Percentiles rank a stretch among this genome's conserved stretches.
Evolutionary conservation across 202 grass and related monocot genomes (phyloP).

Genomic region (Alloteropsis angusta): DNA sequence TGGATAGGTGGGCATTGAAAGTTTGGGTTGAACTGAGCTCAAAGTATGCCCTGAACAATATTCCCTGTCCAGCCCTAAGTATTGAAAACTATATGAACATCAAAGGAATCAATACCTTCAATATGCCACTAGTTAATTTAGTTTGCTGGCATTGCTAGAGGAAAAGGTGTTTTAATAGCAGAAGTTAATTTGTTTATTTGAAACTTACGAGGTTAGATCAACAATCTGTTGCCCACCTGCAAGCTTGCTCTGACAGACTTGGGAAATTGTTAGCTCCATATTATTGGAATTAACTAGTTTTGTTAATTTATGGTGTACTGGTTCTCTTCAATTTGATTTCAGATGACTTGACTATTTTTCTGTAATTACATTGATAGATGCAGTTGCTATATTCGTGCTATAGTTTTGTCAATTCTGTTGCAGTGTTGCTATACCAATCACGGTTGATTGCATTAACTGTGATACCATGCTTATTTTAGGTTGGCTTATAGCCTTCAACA

Average conservation of each 20-base stretch:
- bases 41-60: neutral
- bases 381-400: neutral
- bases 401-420: neutral
- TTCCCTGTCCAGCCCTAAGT: neutral
- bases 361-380: neutral
- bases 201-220: neutral
- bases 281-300: neutral
- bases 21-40: neutral
- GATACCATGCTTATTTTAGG: conserved; percentile 40
- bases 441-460: neutral
- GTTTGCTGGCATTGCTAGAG: neutral
- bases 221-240: neutral
- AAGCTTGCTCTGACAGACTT: neutral
- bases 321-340: neutral
- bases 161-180: neutral
- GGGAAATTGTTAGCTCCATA: neutral
- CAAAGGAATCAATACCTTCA: neutral
- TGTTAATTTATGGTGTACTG: neutral
- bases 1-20: neutral
- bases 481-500: conserved; percentile 76
- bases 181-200: neutral
- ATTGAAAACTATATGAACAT: conserved; percentile 15
- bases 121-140: neutral
- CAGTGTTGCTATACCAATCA: neutral
- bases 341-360: neutral